phyloP scores from a whole-genome alignment of 2,329 filamentous ascomycete species.

The Bretziella fagacearum region DNA sequence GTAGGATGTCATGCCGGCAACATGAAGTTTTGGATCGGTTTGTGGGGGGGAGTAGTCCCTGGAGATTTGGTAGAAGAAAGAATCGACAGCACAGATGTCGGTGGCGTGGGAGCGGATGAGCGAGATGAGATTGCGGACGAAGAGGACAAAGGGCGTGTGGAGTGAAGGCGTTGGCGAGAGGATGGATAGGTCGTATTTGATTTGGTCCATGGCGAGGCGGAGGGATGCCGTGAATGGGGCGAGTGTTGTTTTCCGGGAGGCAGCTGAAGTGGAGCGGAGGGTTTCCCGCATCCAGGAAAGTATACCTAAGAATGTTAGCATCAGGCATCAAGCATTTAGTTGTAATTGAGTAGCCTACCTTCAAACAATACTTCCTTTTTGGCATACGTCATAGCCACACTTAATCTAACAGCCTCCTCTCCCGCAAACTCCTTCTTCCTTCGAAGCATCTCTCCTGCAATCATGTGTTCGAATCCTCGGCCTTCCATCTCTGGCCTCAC shows the following conservation, averaged over 20 bases:
- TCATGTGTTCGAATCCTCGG: constrained; percentile 31
- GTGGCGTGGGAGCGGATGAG: constrained; percentile 37
- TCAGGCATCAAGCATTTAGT: too few species aligned
- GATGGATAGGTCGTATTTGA: constrained; percentile 32
- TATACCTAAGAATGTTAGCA: constrained; percentile 19
- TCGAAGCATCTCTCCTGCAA: constrained; percentile 30
- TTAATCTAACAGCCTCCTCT: constrained; percentile 21
- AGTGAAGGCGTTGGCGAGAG: constrained; percentile 22
- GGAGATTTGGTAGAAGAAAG: constrained; percentile 40
- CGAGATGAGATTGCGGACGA: constrained; percentile 34
- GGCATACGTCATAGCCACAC: constrained; percentile 29
- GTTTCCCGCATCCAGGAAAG: constrained; percentile 34
- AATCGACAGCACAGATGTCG: constrained; percentile 36
- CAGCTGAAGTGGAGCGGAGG: constrained; percentile 25
- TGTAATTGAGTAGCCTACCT: too few species aligned
- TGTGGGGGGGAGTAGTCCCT: constrained; percentile 37
- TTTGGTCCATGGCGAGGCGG: constrained; percentile 34
- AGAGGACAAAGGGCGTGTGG: constrained; percentile 32
- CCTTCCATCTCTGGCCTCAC: constrained; percentile 29
- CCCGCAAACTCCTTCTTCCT: constrained; percentile 29
- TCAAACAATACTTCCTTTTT: constrained; percentile 34
- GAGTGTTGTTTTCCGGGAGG: constrained; percentile 23
- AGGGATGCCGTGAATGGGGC: constrained; percentile 29
- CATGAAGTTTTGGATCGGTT: constrained; percentile 39
- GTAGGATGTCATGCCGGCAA: constrained; percentile 38